Conservation (phyloP, 176 grass and related monocot genomes). For the Thinopyrum elongatum region DNA sequence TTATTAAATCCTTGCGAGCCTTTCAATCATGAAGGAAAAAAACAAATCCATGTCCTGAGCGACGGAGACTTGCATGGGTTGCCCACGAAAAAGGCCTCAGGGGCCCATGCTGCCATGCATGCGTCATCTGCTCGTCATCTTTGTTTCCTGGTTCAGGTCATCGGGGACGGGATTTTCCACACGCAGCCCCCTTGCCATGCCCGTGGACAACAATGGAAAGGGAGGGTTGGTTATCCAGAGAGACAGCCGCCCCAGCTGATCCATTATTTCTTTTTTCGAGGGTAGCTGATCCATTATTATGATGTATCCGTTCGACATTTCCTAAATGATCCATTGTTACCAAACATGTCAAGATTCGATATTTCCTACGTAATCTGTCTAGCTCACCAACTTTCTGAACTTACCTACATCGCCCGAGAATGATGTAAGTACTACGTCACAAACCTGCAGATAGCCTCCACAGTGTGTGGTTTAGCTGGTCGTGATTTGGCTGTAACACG, state of each 20-base stretch:
- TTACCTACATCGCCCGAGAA: not conserved
- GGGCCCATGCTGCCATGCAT: conserved; percentile 1
- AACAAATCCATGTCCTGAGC: not conserved
- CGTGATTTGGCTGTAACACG: too few species aligned
- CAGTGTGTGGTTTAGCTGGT: too few species aligned
- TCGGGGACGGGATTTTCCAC: conserved; percentile 8
- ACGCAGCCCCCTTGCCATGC: not conserved
- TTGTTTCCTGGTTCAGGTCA: not conserved
- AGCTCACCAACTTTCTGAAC: not conserved
- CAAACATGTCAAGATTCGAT: not conserved
- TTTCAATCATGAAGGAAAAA: not conserved
- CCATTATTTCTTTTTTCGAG: too few species aligned
- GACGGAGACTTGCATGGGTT: conserved; percentile 2
- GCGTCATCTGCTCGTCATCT: not conserved
- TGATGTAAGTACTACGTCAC: not conserved
- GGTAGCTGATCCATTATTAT: too few species aligned
- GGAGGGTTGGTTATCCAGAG: too few species aligned
- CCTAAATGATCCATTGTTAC: too few species aligned
- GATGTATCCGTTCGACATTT: not conserved
- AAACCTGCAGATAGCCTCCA: not conserved
- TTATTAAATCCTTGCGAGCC: not conserved
- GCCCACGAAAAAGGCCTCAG: not conserved
- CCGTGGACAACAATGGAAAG: not conserved
- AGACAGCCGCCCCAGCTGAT: too few species aligned
- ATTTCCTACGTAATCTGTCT: not conserved